Conservation (phyloP, 371 early-diverging fungal species). For the Circinella minor region DNA sequence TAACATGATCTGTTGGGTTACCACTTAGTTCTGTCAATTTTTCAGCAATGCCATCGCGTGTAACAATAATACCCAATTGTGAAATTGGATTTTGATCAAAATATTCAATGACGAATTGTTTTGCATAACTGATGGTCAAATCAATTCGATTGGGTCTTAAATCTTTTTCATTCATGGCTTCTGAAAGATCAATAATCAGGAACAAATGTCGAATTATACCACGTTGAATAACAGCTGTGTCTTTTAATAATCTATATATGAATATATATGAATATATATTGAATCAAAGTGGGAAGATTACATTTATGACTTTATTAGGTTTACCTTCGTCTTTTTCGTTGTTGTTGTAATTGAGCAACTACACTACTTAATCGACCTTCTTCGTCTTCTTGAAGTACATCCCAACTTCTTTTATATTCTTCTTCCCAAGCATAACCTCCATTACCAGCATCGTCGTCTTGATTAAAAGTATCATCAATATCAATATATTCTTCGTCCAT, state of each 20-base stretch:
- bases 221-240: slow-evolving; percentile 85
- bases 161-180: slow-evolving; percentile 85
- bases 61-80: slow-evolving; percentile 88
- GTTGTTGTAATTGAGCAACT: slow-evolving; percentile 78
- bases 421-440: slow-evolving; percentile 92
- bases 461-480: slow-evolving; percentile 54
- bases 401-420: slow-evolving; percentile 96
- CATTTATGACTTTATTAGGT: background rate
- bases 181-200: slow-evolving; percentile 83
- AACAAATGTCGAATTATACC: slow-evolving; percentile 93
- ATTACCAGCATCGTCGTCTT: slow-evolving; percentile 51
- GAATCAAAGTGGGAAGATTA: background rate
- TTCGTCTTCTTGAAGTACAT: slow-evolving; percentile 91
- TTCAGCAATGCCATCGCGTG: slow-evolving; percentile 88
- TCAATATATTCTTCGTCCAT: slow-evolving; percentile 57
- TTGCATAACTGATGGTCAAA: slow-evolving; percentile 67
- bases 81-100: slow-evolving; percentile 96
- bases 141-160: slow-evolving; percentile 83
- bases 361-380: slow-evolving; percentile 82
- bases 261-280: too few relatives aligned
- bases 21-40: slow-evolving; percentile 85
- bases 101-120: slow-evolving; percentile 83
- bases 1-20: slow-evolving; percentile 79
- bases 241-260: slow-evolving; percentile 63
- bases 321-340: slow-evolving; percentile 75